These are phyloP conservation scores for Gossypium trilobum DNA, from an alignment of 441 rosid species.

Conservation along the genomic window DNA sequence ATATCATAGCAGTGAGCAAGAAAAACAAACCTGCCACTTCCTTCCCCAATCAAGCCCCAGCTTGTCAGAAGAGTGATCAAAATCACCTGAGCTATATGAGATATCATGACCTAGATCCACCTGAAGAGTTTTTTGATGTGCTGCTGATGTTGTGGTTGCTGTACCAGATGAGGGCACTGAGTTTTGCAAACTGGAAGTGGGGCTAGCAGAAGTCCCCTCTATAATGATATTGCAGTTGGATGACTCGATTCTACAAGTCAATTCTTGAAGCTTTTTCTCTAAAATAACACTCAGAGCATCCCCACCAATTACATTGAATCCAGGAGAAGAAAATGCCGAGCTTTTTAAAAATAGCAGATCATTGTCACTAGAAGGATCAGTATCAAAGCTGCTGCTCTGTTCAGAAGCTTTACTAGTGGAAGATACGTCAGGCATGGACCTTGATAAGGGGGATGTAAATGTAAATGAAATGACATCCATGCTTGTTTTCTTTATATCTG, in stretches of 20 bases:
- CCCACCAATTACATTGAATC: slow-evolving; percentile 35
- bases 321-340: slow-evolving; percentile 25
- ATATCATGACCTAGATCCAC: slow-evolving; percentile 27
- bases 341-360: slow-evolving; percentile 18
- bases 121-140: slow-evolving; percentile 29
- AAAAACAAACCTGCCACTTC: slow-evolving; percentile 46
- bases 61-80: slow-evolving; percentile 34
- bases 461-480: slow-evolving; percentile 86
- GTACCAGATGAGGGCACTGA: slow-evolving; percentile 22
- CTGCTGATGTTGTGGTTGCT: slow-evolving; percentile 26
- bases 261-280: slow-evolving; percentile 71
- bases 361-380: slow-evolving; percentile 23
- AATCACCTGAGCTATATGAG: slow-evolving; percentile 27
- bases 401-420: slow-evolving; percentile 12
- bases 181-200: slow-evolving; percentile 37
- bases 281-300: slow-evolving; percentile 56
- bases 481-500: slow-evolving; percentile 35
- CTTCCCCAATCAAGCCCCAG: slow-evolving; percentile 16
- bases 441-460: slow-evolving; percentile 62
- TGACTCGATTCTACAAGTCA: slow-evolving; percentile 54
- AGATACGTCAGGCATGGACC: not conserved
- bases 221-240: slow-evolving; percentile 39
- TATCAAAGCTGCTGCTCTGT: slow-evolving; percentile 20
- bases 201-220: slow-evolving; percentile 34
- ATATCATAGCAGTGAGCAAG: slow-evolving; percentile 5